Base-by-base conservation (phyloP, 2,329 filamentous ascomycete genomes). In the Penicillium sp. region DNA sequence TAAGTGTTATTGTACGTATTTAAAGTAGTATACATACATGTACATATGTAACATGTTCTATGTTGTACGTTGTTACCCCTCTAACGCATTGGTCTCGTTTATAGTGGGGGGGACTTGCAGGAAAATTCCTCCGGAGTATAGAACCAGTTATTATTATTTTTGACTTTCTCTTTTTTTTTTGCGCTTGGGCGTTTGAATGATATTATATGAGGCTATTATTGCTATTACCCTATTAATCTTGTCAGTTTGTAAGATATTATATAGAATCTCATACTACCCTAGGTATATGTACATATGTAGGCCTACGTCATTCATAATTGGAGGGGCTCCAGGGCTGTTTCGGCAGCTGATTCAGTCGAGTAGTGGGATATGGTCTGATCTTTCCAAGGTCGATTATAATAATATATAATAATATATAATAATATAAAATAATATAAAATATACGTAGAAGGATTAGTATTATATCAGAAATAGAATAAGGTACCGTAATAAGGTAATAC, bases 1-100 rank as follows among this genome's bases (percentile, higher is more conserved):
- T n/a, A n/a, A n/a, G n/a, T n/a, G n/a, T n/a, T n/a, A n/a, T 34
- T 16, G 13, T 34, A 34, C 31, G 31, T 34, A 34, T n/a, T n/a
- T n/a, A n/a, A n/a, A n/a, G n/a, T n/a, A n/a, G n/a, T n/a, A n/a
- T n/a, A 26, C 11, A n/a, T 20, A 14, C 13, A 7, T 5, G 42
- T 34, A 31, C 24, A 26, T 47, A 35, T 45, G 13, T 22, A 22
- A 31, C 18, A 31, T 26, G 32, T 13, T 38, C 29, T n/a, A n/a
- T n/a, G n/a, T n/a, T n/a, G n/a, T n/a, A 44, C 11, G 32, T 45
- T 52, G 43, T 40, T 13, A 46, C 35, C 29, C 18, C 34, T 16
- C 53, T 55, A 26, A 44, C 29, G 47, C 40, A 34, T 43, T 39
- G 48, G 26, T 20, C 48, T 55, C 48, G 48, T 46, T 51, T 52